Percentiles rank a stretch among this genome's conserved stretches.
phyloP scores from a whole-genome alignment of 1,284 basidiomycete genomes.

The Kalmanozyma brasiliensis region DNA sequence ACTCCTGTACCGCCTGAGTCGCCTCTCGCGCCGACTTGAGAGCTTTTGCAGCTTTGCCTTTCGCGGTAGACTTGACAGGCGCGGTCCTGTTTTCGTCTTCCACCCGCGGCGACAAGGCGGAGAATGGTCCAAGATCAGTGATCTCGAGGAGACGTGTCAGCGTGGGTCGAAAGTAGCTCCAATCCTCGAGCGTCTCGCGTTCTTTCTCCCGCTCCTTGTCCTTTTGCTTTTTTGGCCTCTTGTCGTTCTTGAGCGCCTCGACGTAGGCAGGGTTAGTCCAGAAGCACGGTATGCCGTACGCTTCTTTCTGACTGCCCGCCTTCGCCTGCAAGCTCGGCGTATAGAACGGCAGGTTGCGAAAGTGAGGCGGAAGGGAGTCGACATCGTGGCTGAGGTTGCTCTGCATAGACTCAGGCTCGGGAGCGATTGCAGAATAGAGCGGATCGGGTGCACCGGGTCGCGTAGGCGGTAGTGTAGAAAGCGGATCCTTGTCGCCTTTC shows the following conservation, averaged over 20 bases:
- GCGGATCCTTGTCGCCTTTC: slow-evolving; percentile 46
- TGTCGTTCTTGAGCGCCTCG: slow-evolving; percentile 50
- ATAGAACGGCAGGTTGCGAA: slow-evolving; percentile 44
- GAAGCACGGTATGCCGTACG: slow-evolving; percentile 15
- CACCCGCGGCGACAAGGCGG: slow-evolving; percentile 12
- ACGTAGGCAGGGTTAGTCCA: slow-evolving; percentile 41
- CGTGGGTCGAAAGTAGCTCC: slow-evolving; percentile 58
- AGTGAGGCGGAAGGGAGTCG: slow-evolving; percentile 29
- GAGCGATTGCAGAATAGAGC: slow-evolving; percentile 41
- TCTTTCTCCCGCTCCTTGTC: slow-evolving; percentile 57
- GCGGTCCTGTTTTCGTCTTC: not conserved
- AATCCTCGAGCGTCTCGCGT: slow-evolving; percentile 57
- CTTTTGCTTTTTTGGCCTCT: slow-evolving; percentile 54
- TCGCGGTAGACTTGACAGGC: not conserved
- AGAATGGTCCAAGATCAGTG: slow-evolving; percentile 45
- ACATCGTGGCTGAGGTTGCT: slow-evolving; percentile 41
- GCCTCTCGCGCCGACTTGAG: not conserved
- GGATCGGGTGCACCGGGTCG: slow-evolving; percentile 44
- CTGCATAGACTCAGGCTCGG: slow-evolving; percentile 22
- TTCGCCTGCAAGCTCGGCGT: slow-evolving; percentile 17
- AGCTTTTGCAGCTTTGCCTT: slow-evolving; percentile 8
- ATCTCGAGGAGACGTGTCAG: slow-evolving; percentile 46
- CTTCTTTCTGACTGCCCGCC: not conserved
- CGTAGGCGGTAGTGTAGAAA: slow-evolving; percentile 34
- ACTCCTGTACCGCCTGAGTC: not conserved